Evolutionary conservation across 1,284 basidiomycete species (phyloP), one percentile per base, ranked within the genome.

Genomic region (Anthracocystis setariae): DNA sequence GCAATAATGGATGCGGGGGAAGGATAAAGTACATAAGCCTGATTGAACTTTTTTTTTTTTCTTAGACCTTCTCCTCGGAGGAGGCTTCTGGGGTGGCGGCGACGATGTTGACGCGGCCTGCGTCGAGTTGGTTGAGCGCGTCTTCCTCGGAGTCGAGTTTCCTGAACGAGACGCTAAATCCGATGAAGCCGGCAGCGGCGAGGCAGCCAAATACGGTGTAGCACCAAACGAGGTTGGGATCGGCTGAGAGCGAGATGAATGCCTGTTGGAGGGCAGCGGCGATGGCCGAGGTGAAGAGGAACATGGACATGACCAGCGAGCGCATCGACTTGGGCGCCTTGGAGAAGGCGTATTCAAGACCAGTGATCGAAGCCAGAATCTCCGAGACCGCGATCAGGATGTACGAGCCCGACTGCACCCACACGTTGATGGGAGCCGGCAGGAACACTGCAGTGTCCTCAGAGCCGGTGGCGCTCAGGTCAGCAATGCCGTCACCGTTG

Each of bases 361-460:
- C 84, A 18, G 92, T 93, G 83, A 94, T 92, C 9, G 90, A 91
- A 0, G 92, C 91, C 52, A 94, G 87, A 79, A 94, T 92, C 85
- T 86, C 86, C 18, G 84, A 85, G 46, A 85, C 53, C 38, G 85
- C 86, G 20, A 85, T 84, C n/a, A 86, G 72, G 21, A 82, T 70
- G 80, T 84, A 85, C 10, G 85, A 76, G 8, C 85, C 85, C n/a
- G 84, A 76, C 74, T 85, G 85, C 52, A 80, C 78, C 83, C 84
- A 84, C 37, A 86, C 80, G 33, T 78, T 82, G 62, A 79, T 60
- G 17, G 59, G 77, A 51, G 74, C 72, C 10, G 71, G 63, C 18
- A 65, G 25, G 15, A 52, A 55, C 27, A 60, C 60, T 13, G 56
- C 54, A 20, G n/a, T 24, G 20, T 39, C 44, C 39, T 55, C 51